Base-by-base conservation (phyloP, 257 asterid genomes). In the Fraxinus anomala region DNA sequence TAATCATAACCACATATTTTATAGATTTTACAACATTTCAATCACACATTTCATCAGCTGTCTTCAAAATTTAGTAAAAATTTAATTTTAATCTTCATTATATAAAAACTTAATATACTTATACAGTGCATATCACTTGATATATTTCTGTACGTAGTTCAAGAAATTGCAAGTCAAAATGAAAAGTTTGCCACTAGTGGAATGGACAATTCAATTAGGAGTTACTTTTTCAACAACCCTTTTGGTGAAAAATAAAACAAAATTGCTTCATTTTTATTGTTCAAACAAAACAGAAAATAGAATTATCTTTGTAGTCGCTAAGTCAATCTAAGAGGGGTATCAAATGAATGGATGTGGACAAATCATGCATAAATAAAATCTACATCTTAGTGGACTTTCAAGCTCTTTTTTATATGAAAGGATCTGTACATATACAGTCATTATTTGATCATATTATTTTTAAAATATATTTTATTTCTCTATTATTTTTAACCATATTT, bases 241-340 rank as follows among this genome's bases (percentile, higher is more conserved):
- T 51, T 51, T 19, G 63, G 24, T 51, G 24, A 51, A 51, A 51
- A 51, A 51, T 51, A 16, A 51, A 17, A 1, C 63, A 51, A 17
- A 51, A 51, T 17, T 16, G 63, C 21, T 61, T 7, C 8, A 61
- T 10, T 6, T 21, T 61, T 40, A 10, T 40, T 40, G 12, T 26
- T 63, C 69, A 63, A 63, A 26, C 69, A 63, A 63, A 11, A 4
- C 16, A 63, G 21, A 63, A 24, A 24, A 51, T 51, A 51, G 63
- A 51, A 51, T 2, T 17, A 54, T 5, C 65, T 54, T 54, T 6
- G 16, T 7, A 61, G 33, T 61, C 17, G 33, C 17, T 2, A 49
- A 51, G 79, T 80, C 76, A 54, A 79, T 44, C 70, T 68, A 49
- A 31, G 74, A n/a, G 70, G 34, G 37, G 33, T 44, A 16, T 73